A percentile compares a stretch with the other conserved stretches of the same genome.
Evolutionary conservation across 257 asterid species (phyloP).

Genomic region (Fraxinus cuspidata): DNA sequence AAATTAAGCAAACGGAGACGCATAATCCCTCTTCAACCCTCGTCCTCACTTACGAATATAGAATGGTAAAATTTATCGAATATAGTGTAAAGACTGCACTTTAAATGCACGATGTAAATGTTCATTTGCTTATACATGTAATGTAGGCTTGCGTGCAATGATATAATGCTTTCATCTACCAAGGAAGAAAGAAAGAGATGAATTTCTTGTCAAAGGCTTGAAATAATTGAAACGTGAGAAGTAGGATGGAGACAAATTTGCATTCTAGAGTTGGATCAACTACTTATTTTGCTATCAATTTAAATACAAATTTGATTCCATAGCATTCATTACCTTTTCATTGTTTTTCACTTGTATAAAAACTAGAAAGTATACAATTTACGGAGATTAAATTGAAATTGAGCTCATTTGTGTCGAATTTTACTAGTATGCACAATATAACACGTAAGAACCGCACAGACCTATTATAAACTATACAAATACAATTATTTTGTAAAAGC

Average conservation of each 20-base stretch:
- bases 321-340: too few species aligned
- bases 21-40: neutral
- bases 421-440: too few species aligned
- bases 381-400: too few species aligned
- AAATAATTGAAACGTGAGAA: conserved; percentile 5
- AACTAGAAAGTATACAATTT: too few species aligned
- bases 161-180: neutral
- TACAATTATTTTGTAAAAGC: too few species aligned
- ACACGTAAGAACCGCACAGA: too few species aligned
- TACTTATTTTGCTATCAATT: conserved; percentile 2
- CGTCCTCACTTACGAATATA: too few species aligned
- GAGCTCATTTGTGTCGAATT: too few species aligned
- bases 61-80: neutral
- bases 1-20: neutral
- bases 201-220: neutral
- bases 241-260: neutral
- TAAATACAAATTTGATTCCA: neutral
- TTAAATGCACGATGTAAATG: neutral
- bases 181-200: neutral
- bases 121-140: neutral
- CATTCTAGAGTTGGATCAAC: conserved; percentile 24
- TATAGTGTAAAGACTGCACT: neutral
- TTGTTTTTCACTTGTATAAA: too few species aligned
- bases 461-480: too few species aligned
- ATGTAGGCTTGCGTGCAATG: neutral